These are phyloP conservation scores for Cercis canadensis DNA, from an alignment of 306 rosid species.

Conservation along the genomic window DNA sequence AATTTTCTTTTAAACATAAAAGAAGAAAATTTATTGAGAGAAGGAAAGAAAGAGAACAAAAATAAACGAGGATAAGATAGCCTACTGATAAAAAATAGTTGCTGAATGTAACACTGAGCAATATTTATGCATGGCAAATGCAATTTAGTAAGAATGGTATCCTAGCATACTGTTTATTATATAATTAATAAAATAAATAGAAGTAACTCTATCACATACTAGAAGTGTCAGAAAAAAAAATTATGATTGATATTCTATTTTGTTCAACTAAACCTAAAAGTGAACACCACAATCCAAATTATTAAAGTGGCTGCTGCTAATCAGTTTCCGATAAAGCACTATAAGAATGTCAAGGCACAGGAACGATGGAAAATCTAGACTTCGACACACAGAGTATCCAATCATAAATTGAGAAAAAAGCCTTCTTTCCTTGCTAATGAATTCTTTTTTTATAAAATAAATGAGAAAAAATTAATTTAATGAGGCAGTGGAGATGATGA, in stretches of 20 bases:
- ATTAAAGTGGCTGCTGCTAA: constrained; percentile 18
- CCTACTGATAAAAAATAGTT: background rate
- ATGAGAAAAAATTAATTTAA: constrained; percentile 3
- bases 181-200: too few relatives aligned
- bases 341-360: constrained; percentile 22
- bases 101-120: constrained; percentile 20
- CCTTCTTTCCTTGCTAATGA: too few relatives aligned
- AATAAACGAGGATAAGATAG: too few relatives aligned
- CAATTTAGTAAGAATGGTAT: constrained; percentile 22
- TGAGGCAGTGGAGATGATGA: constrained; percentile 23
- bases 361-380: background rate
- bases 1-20: too few relatives aligned
- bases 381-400: constrained; percentile 11
- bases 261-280: constrained; percentile 17
- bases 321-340: constrained; percentile 21
- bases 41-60: too few relatives aligned
- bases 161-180: constrained; percentile 7
- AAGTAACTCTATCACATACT: constrained; percentile 21
- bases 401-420: background rate
- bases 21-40: too few relatives aligned
- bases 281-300: constrained; percentile 21
- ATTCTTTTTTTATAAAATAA: too few relatives aligned
- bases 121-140: constrained; percentile 22
- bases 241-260: background rate
- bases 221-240: constrained; percentile 9